phyloP scores from a whole-genome alignment of 1,284 basidiomycete species.

The Cryptococcus sp. region DNA sequence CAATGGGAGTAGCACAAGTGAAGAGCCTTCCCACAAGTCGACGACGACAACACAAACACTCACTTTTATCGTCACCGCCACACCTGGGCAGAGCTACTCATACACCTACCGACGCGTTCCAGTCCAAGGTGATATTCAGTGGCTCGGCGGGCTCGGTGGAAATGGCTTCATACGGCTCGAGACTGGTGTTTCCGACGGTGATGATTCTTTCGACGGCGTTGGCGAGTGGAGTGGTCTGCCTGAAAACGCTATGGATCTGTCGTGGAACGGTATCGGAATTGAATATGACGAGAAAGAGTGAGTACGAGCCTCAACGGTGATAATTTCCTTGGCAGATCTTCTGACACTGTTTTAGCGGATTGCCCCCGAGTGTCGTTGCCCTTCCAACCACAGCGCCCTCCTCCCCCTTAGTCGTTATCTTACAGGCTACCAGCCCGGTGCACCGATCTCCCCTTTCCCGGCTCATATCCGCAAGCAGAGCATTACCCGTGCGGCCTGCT shows the following conservation, averaged over 20 bases:
- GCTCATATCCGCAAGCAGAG: background rate
- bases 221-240: slow-evolving; percentile 4
- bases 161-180: slow-evolving; percentile 28
- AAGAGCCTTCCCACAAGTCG: background rate
- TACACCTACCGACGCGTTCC: slow-evolving; percentile 33
- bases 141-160: slow-evolving; percentile 30
- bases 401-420: slow-evolving; percentile 4
- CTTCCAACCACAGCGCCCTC: slow-evolving; percentile 5
- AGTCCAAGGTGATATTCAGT: slow-evolving; percentile 21
- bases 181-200: background rate
- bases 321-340: too few species aligned
- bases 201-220: background rate
- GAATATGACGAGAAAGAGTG: slow-evolving; percentile 6
- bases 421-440: background rate
- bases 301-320: background rate
- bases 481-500: background rate
- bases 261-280: slow-evolving; percentile 14
- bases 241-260: background rate
- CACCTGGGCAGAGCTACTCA: slow-evolving; percentile 11
- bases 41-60: background rate
- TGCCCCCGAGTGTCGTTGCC: too few species aligned
- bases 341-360: too few species aligned
- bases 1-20: background rate
- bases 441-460: background rate
- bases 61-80: slow-evolving; percentile 5